Evolutionary conservation across 768 basidiomycete species (phyloP), one percentile per base, ranked within the genome.

Genomic region (Naganishia kalamii): DNA sequence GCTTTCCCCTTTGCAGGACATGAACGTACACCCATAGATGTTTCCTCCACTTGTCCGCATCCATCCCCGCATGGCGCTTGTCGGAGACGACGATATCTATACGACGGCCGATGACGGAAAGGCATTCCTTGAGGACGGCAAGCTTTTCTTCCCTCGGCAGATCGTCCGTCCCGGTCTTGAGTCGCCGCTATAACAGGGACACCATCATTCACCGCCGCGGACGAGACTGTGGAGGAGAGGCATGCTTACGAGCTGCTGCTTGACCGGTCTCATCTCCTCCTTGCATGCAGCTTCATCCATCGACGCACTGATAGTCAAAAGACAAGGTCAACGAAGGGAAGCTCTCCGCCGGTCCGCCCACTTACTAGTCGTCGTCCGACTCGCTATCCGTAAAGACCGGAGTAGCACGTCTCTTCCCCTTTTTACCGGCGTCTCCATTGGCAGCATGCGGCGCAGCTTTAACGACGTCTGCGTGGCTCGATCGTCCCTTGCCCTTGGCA

Each of bases 141-240:
- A 99, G 90, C 79, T 99, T 99, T 77, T 97, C 90, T 71, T 97
- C 93, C 71, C 93, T 84, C 64, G 88, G 88, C 83, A 97, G 88
- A 69, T 92, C 87, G 68, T 92, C 92, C 27, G 92, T 93, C 13
- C 90, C 90, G 49, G 90, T 79, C 78, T 97, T 98, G 43, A 99
- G 83, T 81, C 91, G 88, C 87, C 97, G 98, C 89, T 92, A 73
- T n/a, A 21, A 69, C 49, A 32, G 33, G 51, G 44, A 29, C 33
- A 12, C 44, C 19, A 30, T 60, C n/a, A 59, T 3, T 27, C 29
- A 27, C 46, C 0, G 33, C 48, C n/a, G 32, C 43, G 8, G 2
- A 7, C 23, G 41, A 46, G 3, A 17, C 25, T 43, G 12, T 0
- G 33, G 19, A 4, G 29, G 40, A 47, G 12, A 19, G 3, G 40